Evolutionary conservation across 768 basidiomycete genomes (phyloP), one percentile per base, ranked within the genome.

Genomic region (Psilocybe tampanensis): DNA sequence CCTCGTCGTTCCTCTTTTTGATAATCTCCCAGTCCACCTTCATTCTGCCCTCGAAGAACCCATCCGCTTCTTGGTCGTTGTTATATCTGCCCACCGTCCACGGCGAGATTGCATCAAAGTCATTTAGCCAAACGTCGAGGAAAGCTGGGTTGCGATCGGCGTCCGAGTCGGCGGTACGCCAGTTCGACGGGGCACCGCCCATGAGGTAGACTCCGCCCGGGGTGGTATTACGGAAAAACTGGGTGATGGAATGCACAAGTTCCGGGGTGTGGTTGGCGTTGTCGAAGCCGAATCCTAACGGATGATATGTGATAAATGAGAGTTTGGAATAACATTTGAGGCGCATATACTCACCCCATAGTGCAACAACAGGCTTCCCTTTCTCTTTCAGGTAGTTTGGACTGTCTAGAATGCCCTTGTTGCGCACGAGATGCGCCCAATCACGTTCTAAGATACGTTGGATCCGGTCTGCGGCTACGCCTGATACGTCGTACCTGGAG

Each of bases 81-180:
- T 72, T 73, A 67, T 84, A 92, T 32, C 89, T 76, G 3, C 92
- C 92, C 9, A 94, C 79, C 6, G 87, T 90, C 92, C 92, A 94
- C 7, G 92, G 92, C 19, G 86, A 88, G 54, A 92, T 82, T 3
- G 89, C 88, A 59, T 92, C 90, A 57, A 92, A 90, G 21, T 84
- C 84, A n/a, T 86, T 84, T 9, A 90, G 73, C 86, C 88, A 93
- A 9, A 91, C 78, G 47, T 83, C 74, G 12, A 86, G 62, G 59
- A 89, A 92, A 7, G 72, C 87, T 0, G 84, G 82, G 59, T 91
- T 80, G 2, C 75, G 75, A 68, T 92, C 89, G 0, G 88, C 86
- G 64, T 94, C 92, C 23, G 82, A 80, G 23, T 76, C 75, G 7
- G 85, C 80, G 0, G 86, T 86, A 21, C 92, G 83, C 92, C 92